Evolutionary conservation across 2,329 filamentous ascomycete genomes (phyloP), one percentile per base, ranked within the genome.

Genomic region (Huntiella bhutanensis): DNA sequence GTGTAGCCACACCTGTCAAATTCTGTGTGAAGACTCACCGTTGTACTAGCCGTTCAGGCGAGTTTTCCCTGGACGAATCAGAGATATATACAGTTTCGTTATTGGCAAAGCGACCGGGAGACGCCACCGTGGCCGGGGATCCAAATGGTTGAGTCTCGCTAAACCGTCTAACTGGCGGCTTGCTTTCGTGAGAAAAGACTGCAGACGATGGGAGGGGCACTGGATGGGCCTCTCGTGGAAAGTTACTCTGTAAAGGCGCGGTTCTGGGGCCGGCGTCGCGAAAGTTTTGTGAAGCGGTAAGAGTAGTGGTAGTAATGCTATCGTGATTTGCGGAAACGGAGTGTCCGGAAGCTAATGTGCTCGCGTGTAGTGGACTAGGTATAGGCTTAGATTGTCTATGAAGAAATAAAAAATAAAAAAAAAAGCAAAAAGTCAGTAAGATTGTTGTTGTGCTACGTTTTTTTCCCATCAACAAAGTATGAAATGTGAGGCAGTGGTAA

Each of bases 321-420:
- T 28, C 22, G 22, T 28, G 22, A 28, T 28, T 28, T 28, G 22
- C 22, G 22, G 22, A 28, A 28, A 10, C 22, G 6, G 22, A 28
- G 7, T 8, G 7, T 28, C 22, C 22, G 12, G 42, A 41, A 19
- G 37, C 42, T 15, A 33, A 49, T 5, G 39, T 47, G 28, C 44
- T 49, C 4, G 48, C 41, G 17, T 49, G 48, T 13, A 49, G 41
- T n/a, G 44, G 48, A 43, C 44, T 49, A 32, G 48, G 44, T 33
- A 49, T 47, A 34, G 48, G 43, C 10, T 36, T 36, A 43, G 16
- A 38, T 38, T 42, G 33, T 22, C 15, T 35, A 44, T 44, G 41
- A 28, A 28, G 16, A 33, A 41, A 13, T 15, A 35, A 40, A 41
- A 45, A 6, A 38, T 36, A 33, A n/a, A 33, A 43, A 33, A 43